Base-by-base conservation (phyloP, 371 early-diverging fungal genomes). In the Catenaria anguillulae region DNA sequence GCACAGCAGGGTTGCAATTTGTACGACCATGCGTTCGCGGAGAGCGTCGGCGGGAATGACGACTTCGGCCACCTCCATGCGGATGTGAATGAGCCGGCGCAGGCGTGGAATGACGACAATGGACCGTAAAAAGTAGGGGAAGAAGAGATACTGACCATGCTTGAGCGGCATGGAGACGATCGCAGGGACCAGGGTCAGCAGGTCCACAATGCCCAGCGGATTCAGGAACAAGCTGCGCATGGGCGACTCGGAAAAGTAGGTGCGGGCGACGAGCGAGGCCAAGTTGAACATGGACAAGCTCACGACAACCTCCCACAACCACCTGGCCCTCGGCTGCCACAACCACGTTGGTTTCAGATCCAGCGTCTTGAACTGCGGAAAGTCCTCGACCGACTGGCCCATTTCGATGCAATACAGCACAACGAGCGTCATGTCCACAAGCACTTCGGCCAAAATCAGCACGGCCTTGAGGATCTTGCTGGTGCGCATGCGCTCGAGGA, bases 71-170 rank as follows among this genome's bases (percentile, higher is more conserved):
- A 70, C 76, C 36, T 67, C 79, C 43, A 74, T 73, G n/a, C 75
- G 75, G 37, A 81, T 78, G 52, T 80, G 78, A 62, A 80, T 66
- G 17, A 75, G 79, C 50, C 82, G 79, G 54, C 80, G 76, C 40
- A 83, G 68, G 31, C 82, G 73, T 37, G 78, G 66, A 21, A 81
- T 65, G 24, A 80, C 68, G 23, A 77, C 77, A 77, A 79, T 80
- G 33, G 78, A 79, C 50, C 84, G 66, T 23, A 83, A 62, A 61
- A 81, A 83, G 56, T 83, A 83, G 31, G 84, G 84, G 0, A 83
- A 79, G 58, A 77, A 83, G 24, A 83, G 64, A 56, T 60, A 74
- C 42, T 73, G 77, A 4, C 84, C 84, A 66, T 75, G 42, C 10
- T 64, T 61, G 21, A 83, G 66, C 52, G 77, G 79, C 21, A 64